phyloP scores from a whole-genome alignment of 2,329 filamentous ascomycete species.

The Verticillium alfalfae region DNA sequence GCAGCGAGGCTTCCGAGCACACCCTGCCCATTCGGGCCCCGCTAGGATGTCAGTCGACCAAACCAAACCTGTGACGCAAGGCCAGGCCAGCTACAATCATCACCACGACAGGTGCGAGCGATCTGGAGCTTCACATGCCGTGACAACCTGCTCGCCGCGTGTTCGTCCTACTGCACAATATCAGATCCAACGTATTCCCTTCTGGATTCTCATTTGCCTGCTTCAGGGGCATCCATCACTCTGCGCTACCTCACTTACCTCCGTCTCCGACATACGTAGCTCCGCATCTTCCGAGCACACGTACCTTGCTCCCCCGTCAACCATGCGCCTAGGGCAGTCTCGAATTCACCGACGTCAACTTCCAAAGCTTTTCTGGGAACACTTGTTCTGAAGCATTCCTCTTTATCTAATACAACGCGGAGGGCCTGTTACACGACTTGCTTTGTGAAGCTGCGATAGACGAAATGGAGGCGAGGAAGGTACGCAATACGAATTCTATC shows the following conservation, averaged over 20 bases:
- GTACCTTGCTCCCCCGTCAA: neutral
- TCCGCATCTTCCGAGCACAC: neutral
- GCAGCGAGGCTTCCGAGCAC: too few species aligned
- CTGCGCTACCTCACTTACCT: neutral
- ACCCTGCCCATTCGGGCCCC: too few species aligned
- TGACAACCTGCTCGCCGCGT: neutral
- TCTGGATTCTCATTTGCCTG: neutral
- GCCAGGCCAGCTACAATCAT: neutral
- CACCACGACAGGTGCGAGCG: neutral
- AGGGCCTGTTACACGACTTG: neutral
- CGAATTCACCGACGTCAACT: neutral
- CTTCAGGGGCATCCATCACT: neutral
- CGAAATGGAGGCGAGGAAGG: conserved; percentile 36
- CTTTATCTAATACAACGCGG: neutral
- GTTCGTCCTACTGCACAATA: neutral
- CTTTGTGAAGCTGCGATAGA: neutral
- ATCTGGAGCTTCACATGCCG: neutral
- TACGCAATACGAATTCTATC: conserved; percentile 12
- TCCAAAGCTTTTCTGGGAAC: neutral
- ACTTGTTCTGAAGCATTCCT: neutral
- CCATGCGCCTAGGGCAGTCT: neutral
- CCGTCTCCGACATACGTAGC: neutral
- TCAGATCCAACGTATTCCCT: neutral
- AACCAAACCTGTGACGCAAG: neutral
- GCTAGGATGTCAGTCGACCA: too few species aligned